Base-by-base conservation (phyloP, 352 stramenopile species). In the Phytophthora aleatoria region DNA sequence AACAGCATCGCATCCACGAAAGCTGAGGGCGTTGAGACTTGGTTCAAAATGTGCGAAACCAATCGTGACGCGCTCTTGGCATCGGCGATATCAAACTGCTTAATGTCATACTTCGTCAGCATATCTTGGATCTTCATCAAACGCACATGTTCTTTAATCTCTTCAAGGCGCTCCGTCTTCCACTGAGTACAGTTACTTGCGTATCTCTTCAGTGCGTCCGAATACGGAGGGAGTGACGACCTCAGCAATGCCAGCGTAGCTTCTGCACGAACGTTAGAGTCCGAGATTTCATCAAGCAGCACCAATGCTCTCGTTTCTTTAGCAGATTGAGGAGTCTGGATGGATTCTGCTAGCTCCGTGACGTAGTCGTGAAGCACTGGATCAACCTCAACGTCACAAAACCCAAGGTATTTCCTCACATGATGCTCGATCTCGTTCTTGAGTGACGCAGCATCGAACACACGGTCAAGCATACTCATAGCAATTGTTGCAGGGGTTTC, bases 111-210 rank as follows among this genome's bases (percentile, higher is more conserved):
- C 3, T 59, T 71, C 0, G 71, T 76, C 2, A 92, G 54, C 84
- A 92, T 91, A 52, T 90, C 81, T 71, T 91, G 81, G 15, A 92
- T 89, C 24, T 91, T 69, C 84, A 92, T 91, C 27, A 91, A 57
- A 8, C 82, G 78, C 20, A 89, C 67, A 50, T 84, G 75, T 50
- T 90, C 80, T 72, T 88, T 59, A 15, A 92, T 76, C 42, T 76
- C 73, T 58, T 88, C 73, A 31, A 77, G 67, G 3, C 71, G 70
- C 4, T 65, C 62, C 1, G 81, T 73, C n/a, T 79, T 73, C 81
- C 77, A 89, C 8, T 69, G 53, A 7, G 55, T 64, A 13, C 61
- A 74, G 3, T 62, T 44, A 27, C 67, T 71, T 5, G 74, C 81
- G 50, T 79, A 90, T 3, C 50, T 44, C 45, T 90, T 90, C 27